Evolutionary conservation across 2,329 filamentous ascomycete species (phyloP).

Genomic region (Claviceps quebecensis): DNA sequence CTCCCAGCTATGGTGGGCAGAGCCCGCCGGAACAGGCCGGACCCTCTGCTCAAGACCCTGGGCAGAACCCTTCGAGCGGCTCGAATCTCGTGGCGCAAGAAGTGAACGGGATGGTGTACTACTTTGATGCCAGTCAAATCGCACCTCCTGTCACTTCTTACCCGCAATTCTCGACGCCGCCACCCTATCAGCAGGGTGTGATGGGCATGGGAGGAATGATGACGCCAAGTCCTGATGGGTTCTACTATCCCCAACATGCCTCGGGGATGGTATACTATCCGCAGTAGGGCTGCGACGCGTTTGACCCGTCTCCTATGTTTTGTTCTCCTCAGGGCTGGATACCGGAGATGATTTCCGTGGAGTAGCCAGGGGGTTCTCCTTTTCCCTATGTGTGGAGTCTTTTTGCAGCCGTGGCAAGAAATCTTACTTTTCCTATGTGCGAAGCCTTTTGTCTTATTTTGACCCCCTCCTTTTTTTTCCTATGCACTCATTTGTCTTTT

Average conservation of each 20-base stretch:
- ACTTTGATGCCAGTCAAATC: conserved; percentile 70
- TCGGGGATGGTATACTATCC: conserved; percentile 47
- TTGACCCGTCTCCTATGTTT: conserved; percentile 10
- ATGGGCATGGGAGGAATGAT: conserved; percentile 71
- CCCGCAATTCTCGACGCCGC: conserved; percentile 32
- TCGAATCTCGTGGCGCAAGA: conserved; percentile 61
- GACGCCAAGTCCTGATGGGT: conserved; percentile 52
- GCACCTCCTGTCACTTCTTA: conserved; percentile 34
- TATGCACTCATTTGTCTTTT: not conserved
- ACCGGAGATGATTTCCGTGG: conserved; percentile 19
- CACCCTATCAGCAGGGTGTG: conserved; percentile 41
- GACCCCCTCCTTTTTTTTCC: not conserved
- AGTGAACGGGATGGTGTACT: conserved; percentile 92
- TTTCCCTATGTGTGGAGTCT: conserved; percentile 1
- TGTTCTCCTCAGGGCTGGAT: conserved; percentile 12
- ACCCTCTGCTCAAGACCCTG: conserved; percentile 17
- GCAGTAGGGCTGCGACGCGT: conserved; percentile 30
- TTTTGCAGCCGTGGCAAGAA: too few relatives aligned
- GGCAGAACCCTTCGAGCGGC: conserved; percentile 13
- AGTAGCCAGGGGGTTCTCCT: conserved; percentile 3
- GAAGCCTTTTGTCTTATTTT: conserved; percentile 1
- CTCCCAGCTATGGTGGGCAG: conserved; percentile 28
- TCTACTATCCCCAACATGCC: conserved; percentile 51
- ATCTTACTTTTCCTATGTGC: conserved; percentile 3
- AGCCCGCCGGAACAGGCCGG: conserved; percentile 23